phyloP scores from a whole-genome alignment of 2,329 filamentous ascomycete genomes.

The Tolypocladium sp. region DNA sequence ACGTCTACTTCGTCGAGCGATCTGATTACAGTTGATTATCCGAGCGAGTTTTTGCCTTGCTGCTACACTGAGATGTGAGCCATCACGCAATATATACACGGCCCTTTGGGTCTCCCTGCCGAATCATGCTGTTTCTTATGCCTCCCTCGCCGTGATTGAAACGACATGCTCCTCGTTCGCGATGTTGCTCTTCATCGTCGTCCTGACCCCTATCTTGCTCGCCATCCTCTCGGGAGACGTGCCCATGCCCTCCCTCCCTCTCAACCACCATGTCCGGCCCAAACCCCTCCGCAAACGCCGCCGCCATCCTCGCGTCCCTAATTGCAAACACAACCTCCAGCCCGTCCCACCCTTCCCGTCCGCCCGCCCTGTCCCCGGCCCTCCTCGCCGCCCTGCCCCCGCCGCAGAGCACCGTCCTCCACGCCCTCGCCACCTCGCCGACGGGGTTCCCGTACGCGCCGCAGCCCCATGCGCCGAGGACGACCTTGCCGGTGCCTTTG shows the following conservation, averaged over 20 bases:
- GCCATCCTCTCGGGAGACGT: not conserved
- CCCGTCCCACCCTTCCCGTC: constrained; percentile 1
- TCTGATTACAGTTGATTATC: not conserved
- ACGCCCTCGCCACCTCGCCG: constrained; percentile 45
- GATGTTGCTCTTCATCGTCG: not conserved
- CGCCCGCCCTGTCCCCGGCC: not conserved
- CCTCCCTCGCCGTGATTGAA: not conserved
- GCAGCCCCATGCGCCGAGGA: constrained; percentile 57
- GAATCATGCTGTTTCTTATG: not conserved
- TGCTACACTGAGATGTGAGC: not conserved
- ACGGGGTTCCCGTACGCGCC: constrained; percentile 56
- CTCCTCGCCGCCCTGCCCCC: not conserved
- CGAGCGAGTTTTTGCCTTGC: not conserved
- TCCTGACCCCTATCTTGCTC: not conserved
- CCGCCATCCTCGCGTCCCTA: constrained; percentile 2
- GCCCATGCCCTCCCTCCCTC: not conserved
- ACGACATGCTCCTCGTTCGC: not conserved
- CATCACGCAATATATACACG: not conserved
- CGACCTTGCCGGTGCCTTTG: constrained; percentile 36
- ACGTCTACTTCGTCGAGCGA: not conserved
- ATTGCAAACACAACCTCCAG: constrained; percentile 4
- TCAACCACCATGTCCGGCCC: not conserved
- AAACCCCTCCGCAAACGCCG: constrained; percentile 3
- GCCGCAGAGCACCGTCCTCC: constrained; percentile 23
- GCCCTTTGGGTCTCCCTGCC: not conserved